Conservation (phyloP, 257 asterid genomes). For the Thymus mandschuricus region DNA sequence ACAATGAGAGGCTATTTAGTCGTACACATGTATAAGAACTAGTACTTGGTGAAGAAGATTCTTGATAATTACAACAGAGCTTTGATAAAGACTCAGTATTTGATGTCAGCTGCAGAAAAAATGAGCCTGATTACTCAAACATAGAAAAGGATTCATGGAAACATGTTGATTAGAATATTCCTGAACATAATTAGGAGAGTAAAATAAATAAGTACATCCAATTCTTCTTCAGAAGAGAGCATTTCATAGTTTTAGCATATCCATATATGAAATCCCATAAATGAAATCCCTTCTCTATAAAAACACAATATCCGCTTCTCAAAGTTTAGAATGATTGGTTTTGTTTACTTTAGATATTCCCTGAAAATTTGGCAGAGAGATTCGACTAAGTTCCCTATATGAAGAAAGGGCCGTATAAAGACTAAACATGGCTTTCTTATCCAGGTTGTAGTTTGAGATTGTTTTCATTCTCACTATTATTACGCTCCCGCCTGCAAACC, state of each 20-base stretch:
- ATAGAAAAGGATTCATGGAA: slow-evolving; percentile 1
- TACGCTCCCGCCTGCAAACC: background rate
- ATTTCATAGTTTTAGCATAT: background rate
- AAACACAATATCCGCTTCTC: background rate
- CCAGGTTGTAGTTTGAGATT: background rate
- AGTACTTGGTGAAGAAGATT: slow-evolving; percentile 45
- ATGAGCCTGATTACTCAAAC: slow-evolving; percentile 23
- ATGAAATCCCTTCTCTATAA: background rate
- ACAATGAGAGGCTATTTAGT: slow-evolving; percentile 69
- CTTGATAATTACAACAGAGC: slow-evolving; percentile 53
- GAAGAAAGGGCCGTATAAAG: background rate
- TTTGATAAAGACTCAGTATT: slow-evolving; percentile 53
- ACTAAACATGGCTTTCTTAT: background rate
- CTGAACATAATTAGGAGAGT: background rate
- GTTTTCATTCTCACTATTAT: background rate
- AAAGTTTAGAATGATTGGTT: too few relatives aligned
- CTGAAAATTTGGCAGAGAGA: too few relatives aligned
- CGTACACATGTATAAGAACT: slow-evolving; percentile 45
- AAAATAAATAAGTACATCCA: background rate
- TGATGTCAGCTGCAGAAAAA: slow-evolving; percentile 57
- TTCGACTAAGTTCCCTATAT: background rate
- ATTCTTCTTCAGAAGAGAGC: background rate
- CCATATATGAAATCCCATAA: background rate
- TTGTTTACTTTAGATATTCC: too few relatives aligned
- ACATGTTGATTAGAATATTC: slow-evolving; percentile 4